These are phyloP conservation scores for Logfia minima DNA, from an alignment of 129 eudicot species.

Conservation along the genomic window DNA sequence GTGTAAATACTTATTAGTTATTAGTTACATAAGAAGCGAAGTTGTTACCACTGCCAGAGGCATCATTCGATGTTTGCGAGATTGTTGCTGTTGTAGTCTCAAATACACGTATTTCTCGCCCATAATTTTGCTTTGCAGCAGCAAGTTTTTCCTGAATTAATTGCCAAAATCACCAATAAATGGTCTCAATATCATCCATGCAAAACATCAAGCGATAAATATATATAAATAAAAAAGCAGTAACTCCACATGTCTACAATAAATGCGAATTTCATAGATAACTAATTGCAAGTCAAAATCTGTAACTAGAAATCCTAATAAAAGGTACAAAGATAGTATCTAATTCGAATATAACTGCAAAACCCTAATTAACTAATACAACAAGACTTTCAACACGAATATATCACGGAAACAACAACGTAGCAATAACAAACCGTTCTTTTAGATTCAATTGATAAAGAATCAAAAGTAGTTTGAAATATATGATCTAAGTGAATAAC, in stretches of 20 bases:
- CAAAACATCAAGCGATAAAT: conserved; percentile 4
- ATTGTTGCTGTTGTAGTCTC: conserved; percentile 53
- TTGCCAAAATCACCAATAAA: conserved; percentile 22
- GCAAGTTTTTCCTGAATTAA: conserved; percentile 58
- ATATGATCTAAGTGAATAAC: not conserved
- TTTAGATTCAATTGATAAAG: not conserved
- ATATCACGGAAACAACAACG: not conserved
- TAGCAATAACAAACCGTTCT: not conserved
- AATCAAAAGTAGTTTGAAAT: not conserved
- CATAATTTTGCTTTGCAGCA: conserved; percentile 66
- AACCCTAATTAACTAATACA: conserved; percentile 12
- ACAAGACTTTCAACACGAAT: not conserved
- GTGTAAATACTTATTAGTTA: not conserved
- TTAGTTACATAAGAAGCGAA: conserved; percentile 1
- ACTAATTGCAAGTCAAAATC: not conserved
- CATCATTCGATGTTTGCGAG: conserved; percentile 43
- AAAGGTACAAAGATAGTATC: not conserved
- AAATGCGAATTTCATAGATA: not conserved
- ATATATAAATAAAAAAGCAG: too few relatives aligned
- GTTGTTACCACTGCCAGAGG: conserved; percentile 47
- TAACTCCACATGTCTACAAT: not conserved
- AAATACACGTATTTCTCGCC: conserved; percentile 79
- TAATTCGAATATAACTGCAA: not conserved
- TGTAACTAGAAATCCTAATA: not conserved
- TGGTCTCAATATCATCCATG: not conserved